Evolutionary conservation across 495 filamentous ascomycete species (phyloP), one percentile per base, ranked within the genome.

Genomic region (Aspergillus biplanus): DNA sequence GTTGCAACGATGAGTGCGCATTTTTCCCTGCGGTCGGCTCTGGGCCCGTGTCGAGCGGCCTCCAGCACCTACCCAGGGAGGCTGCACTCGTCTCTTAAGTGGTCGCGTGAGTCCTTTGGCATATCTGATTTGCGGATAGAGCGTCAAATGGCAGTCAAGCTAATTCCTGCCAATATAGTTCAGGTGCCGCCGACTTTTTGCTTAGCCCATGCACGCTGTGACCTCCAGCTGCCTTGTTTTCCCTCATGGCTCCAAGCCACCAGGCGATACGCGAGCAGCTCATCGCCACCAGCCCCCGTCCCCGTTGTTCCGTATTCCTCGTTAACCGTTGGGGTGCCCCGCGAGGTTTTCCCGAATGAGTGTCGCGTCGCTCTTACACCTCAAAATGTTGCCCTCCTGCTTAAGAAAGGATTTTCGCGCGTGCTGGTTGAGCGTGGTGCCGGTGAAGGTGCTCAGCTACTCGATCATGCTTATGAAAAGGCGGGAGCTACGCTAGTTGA

Each of bases 341-440:
- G 83, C 47, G 91, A 94, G 71, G 89, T 80, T 13, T 89, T 82
- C 67, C 82, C 84, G 11, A 84, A 88, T 59, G 91, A 94, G 75
- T 86, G 87, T 27, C 90, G 90, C 32, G 91, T 94, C 18, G 90
- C 91, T 15, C 80, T 94, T 34, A 92, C 89, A 1, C 91, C 91
- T 7, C 87, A 89, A 63, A 94, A 93, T 80, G 90, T 91, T 18
- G 81, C 85, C 2, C 74, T 92, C 31, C 75, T 94, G 4, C 81
- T 89, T 62, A 92, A 93, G 76, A 94, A 93, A 70, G 91, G 91
- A 39, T 91, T 91, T 70, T 78, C 80, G 39, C 86, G 86, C 47
- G 86, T 94, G 11, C 71, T 94, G 6, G 82, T 94, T 13, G 89
- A 94, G 69, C 85, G 83, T 18, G 90, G 88, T 13, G 91, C 90